A percentile compares a stretch with the other conserved stretches of the same genome.
Conservation (phyloP, 75 land plant species). For the Ceratopteris richardii region DNA sequence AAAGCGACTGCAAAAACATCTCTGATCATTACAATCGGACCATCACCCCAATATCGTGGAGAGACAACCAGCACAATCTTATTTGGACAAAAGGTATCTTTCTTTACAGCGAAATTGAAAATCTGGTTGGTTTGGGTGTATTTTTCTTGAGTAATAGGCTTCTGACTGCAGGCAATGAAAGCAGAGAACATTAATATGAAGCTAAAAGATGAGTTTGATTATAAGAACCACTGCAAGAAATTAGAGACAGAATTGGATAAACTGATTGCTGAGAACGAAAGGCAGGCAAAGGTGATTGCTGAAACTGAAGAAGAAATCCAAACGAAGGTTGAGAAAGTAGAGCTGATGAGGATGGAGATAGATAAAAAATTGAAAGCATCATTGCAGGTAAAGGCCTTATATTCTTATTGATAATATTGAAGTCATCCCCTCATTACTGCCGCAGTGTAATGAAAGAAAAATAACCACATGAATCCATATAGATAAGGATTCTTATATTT, state of each 20-base stretch:
- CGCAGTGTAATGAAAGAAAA: too few species aligned
- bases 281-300: conserved; percentile 21
- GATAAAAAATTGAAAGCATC: conserved; percentile 20
- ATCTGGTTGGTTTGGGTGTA: too few species aligned
- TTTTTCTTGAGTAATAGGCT: too few species aligned
- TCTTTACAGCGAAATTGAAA: too few species aligned
- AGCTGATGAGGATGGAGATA: conserved; percentile 17
- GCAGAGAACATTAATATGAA: conserved; percentile 40
- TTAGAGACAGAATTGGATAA: conserved; percentile 30
- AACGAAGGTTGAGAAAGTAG: conserved; percentile 23
- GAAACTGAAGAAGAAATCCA: conserved; percentile 29
- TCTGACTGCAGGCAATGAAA: conserved; percentile 27
- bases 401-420: too few species aligned
- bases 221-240: conserved; percentile 30
- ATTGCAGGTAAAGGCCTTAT: conserved; percentile 30
- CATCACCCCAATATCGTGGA: conserved; percentile 32
- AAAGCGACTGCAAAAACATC: conserved; percentile 32
- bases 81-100: conserved; percentile 27
- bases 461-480: too few species aligned
- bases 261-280: conserved; percentile 32
- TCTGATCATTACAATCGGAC: conserved; percentile 31
- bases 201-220: conserved; percentile 36
- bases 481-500: too few species aligned
- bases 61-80: conserved; percentile 32
- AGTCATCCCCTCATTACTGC: too few species aligned